Evolutionary conservation across 192 early-diverging fungal species (phyloP), one percentile per base, ranked within the genome.

Genomic region (Gonapodya prolifera): DNA sequence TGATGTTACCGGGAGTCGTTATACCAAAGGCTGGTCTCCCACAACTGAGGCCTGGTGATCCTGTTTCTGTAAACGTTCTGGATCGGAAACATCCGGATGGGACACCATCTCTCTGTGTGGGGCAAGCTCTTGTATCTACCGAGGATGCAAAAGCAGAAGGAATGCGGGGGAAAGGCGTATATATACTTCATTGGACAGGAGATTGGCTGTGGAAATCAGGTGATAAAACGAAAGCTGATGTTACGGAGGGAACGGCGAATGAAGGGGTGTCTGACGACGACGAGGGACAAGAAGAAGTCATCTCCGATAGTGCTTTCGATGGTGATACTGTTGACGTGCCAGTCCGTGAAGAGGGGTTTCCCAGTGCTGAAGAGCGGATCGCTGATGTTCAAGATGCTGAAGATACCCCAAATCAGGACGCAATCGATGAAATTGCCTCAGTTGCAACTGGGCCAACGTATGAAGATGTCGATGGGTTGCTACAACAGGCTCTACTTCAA

Each of bases 181-280:
- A 90, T 77, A 84, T 94, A 30, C 75, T 92, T 18, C 94, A 95
- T 78, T 88, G 91, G 0, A 91, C 88, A 78, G 85, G 87, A 34
- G 96, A 98, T 84, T 81, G 84, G 70, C 81, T 98, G 77, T 98
- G 94, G 94, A 79, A 84, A 23, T 82, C 91, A 76, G 94, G 94
- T 2, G 84, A 80, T 79, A 92, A 93, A 83, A 80, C 79, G 2
- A 81, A 81, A 8, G 75, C 80, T 30, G 78, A 81, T 1, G 77
- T 80, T 8, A 75, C 78, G 23, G 78, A 78, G 1, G 79, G 78
- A 45, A 81, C 18, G 77, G 69, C 69, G 34, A 33, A 69, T 23
- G 28, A 31, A 23, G 28, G 30, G 34, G 77, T 13, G 31, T 75
- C 78, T 0, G 79, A 76, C 69, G 34, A 69, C 31, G 70, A 70